Conservation (phyloP, 768 basidiomycete species). For the Dioszegia aurantiaca region DNA sequence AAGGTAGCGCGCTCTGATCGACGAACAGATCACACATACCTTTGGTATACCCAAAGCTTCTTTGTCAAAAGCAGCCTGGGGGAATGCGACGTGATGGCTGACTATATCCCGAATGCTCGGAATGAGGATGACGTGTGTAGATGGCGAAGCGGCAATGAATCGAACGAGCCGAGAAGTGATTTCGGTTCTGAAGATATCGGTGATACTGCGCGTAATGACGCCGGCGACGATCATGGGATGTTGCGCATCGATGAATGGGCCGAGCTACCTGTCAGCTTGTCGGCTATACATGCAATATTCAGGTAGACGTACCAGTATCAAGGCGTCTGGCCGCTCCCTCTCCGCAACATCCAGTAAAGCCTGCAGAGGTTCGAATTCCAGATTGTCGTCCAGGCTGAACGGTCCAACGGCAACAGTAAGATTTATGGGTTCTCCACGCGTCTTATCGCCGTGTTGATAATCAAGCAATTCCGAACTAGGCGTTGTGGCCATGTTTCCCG, state of each 20-base stretch:
- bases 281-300: neutral
- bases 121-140: conserved; percentile 70
- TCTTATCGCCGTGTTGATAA: conserved; percentile 50
- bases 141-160: conserved; percentile 64
- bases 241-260: conserved; percentile 80
- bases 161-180: conserved; percentile 62
- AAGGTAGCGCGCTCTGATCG: neutral
- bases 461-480: conserved; percentile 54
- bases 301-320: conserved; percentile 72
- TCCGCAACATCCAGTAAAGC: conserved; percentile 65
- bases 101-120: conserved; percentile 80
- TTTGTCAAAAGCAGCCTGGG: conserved; percentile 61
- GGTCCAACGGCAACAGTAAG: conserved; percentile 80
- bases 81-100: conserved; percentile 76
- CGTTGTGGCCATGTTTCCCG: conserved; percentile 55
- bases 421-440: conserved; percentile 59
- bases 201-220: conserved; percentile 65
- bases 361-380: conserved; percentile 70
- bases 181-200: conserved; percentile 65
- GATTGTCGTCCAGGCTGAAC: conserved; percentile 73
- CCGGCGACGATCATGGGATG: conserved; percentile 75
- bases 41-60: conserved; percentile 51
- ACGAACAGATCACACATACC: conserved; percentile 33
- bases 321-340: conserved; percentile 65
- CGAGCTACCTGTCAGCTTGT: conserved; percentile 68